Percentiles rank a stretch among this genome's conserved stretches.
Conservation (phyloP, 495 filamentous ascomycete genomes). For the Penicillium atrosanguineum region DNA sequence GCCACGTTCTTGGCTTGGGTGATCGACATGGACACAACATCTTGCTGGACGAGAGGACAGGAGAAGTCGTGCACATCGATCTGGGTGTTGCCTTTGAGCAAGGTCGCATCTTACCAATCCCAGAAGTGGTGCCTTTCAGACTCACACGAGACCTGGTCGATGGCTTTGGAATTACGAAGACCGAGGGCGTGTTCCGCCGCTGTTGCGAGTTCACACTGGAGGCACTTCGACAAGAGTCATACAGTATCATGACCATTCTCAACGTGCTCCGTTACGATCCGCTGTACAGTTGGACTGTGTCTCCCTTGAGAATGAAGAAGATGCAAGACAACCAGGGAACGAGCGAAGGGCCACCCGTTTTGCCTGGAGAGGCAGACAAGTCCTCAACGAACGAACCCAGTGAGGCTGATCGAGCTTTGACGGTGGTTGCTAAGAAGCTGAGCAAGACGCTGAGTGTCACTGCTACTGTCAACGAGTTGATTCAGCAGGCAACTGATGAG, state of each 20-base stretch:
- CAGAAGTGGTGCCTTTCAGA: constrained; percentile 92
- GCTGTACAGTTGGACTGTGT: constrained; percentile 91
- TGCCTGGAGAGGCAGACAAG: constrained; percentile 38
- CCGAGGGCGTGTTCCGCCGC: constrained; percentile 90
- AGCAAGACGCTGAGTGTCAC: constrained; percentile 88
- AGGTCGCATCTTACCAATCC: constrained; percentile 88
- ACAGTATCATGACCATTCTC: constrained; percentile 95
- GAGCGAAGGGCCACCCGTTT: constrained; percentile 36
- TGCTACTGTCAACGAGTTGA: constrained; percentile 94
- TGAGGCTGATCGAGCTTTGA: constrained; percentile 88
- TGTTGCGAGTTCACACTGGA: constrained; percentile 98
- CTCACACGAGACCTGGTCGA: constrained; percentile 95
- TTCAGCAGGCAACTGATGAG: constrained; percentile 93
- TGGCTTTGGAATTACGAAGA: constrained; percentile 93
- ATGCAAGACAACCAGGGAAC: constrained; percentile 66
- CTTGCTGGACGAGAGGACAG: constrained; percentile 81
- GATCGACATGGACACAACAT: constrained; percentile 98
- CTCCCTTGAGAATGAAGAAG: constrained; percentile 76
- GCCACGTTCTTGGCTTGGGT: constrained; percentile 90
- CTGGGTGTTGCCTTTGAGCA: constrained; percentile 94
- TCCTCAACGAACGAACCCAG: constrained; percentile 68
- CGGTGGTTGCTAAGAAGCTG: constrained; percentile 91
- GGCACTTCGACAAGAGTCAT: constrained; percentile 85
- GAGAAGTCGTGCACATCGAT: constrained; percentile 96
- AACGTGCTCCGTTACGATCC: constrained; percentile 96